Evolutionary conservation across 768 basidiomycete genomes (phyloP).

Genomic region (Tylopilus sp.): DNA sequence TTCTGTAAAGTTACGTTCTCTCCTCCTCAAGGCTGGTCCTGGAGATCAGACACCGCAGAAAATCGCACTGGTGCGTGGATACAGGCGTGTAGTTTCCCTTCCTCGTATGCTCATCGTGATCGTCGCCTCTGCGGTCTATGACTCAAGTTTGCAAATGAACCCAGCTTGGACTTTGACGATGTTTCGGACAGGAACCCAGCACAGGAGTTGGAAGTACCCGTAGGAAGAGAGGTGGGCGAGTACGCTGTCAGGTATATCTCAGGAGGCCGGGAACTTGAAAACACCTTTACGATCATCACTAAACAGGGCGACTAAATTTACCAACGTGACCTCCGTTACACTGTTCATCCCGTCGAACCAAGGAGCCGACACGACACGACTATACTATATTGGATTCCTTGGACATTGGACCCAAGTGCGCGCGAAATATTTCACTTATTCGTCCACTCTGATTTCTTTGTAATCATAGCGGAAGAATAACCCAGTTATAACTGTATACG

Average conservation of each 20-base stretch:
- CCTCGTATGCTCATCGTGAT: not conserved
- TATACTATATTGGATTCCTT: conserved; percentile 85
- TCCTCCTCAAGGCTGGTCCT: conserved; percentile 84
- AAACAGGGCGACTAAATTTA: conserved; percentile 81
- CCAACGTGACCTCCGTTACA: conserved; percentile 76
- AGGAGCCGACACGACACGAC: conserved; percentile 69
- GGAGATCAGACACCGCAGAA: conserved; percentile 71
- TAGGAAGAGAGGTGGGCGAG: conserved; percentile 76
- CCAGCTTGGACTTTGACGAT: conserved; percentile 81
- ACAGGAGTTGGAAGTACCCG: conserved; percentile 70
- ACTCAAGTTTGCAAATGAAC: conserved; percentile 70
- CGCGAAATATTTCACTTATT: not conserved
- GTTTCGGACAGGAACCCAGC: conserved; percentile 56
- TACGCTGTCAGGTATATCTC: conserved; percentile 71
- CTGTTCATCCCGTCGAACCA: conserved; percentile 78
- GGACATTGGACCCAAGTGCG: conserved; percentile 79
- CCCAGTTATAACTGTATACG: conserved; percentile 84
- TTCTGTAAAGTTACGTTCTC: conserved; percentile 76
- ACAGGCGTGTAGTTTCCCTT: not conserved
- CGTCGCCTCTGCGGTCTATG: not conserved
- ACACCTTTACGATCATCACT: not conserved
- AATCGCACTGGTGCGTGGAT: conserved; percentile 58
- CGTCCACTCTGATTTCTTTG: not conserved
- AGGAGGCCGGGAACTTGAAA: not conserved
- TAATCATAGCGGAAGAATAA: conserved; percentile 63